Base-by-base conservation (phyloP, 1,284 basidiomycete genomes). In the Ustilago vetiveriae region DNA sequence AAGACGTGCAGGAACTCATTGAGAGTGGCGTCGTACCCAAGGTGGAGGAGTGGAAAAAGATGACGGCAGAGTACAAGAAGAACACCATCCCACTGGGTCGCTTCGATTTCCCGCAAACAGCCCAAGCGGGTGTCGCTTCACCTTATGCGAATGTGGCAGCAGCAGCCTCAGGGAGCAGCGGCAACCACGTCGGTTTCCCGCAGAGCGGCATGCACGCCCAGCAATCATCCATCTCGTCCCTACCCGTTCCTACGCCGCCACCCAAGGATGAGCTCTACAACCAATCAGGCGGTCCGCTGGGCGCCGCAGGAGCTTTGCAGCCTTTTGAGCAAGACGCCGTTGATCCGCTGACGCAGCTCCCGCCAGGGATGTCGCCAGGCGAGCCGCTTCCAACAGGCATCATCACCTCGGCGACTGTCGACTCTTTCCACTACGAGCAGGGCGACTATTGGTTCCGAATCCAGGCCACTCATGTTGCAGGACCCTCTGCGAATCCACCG, bases 381-480 rank as follows among this genome's bases (percentile, higher is more conserved):
- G 67, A 64, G 38, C 71, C 68, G 26, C 46, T 74, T 16, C 72
- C 75, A 4, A 72, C 58, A 13, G 94, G 95, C 36, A 88, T 94
- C 46, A 87, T 98, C 67, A 87, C 92, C 6, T 88, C 89, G 23
- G 92, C 93, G n/a, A 88, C 90, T 58, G 92, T 98, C 46, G 91
- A 94, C 55, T 94, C 93, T 11, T 98, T 96, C 85, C 96, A 98
- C 83, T 90, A 88, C 80, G 96, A 99, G 82, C 91, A 91, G 85
- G 90, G 92, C 14, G 91, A 95, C 76, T 98, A 94, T 83, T 98
- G 95, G 94, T 98, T 98, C 87, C 89, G 94, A 33, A 87, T 98
- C 45, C 89, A 95, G 78, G 94, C 91, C 40, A 84, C 89, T 41
- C 98, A 90, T 83, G 41, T 75, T 21, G 65, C 79, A 3, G 69